Evolutionary conservation across 1,139 yeast genomes (phyloP).

Genomic region (Yamadazyma epiphylla): DNA sequence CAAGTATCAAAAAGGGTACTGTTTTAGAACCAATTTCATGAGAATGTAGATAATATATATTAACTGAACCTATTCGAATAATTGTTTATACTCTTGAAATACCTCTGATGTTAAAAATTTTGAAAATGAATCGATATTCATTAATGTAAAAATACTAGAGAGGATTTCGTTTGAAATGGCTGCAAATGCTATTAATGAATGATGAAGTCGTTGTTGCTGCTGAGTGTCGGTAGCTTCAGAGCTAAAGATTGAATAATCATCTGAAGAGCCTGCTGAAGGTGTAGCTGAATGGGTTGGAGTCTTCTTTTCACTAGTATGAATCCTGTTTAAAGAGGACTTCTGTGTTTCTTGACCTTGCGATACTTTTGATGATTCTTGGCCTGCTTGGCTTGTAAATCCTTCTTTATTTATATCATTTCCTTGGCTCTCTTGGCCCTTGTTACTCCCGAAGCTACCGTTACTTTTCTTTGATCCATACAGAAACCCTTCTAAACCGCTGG

Average conservation of each 20-base stretch:
- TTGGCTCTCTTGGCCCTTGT: too few species aligned
- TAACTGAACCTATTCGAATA: too few species aligned
- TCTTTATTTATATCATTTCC: too few species aligned
- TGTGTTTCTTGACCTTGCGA: background rate
- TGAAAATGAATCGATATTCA: constrained; percentile 73
- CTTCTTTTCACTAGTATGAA: too few species aligned
- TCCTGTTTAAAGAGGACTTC: too few species aligned
- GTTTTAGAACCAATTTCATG: constrained; percentile 66
- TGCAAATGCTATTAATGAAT: constrained; percentile 47
- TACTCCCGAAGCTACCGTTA: too few species aligned
- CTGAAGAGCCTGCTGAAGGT: background rate
- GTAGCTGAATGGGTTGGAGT: background rate
- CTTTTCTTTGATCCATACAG: too few species aligned
- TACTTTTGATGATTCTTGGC: background rate
- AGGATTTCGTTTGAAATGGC: constrained; percentile 31
- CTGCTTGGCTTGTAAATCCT: background rate
- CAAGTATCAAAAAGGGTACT: constrained; percentile 94
- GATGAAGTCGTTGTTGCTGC: constrained; percentile 31
- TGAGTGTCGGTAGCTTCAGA: background rate
- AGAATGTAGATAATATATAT: too few species aligned
- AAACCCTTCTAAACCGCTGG: too few species aligned
- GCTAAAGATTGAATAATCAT: background rate
- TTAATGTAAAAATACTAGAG: constrained; percentile 44
- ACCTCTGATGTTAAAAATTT: constrained; percentile 49
- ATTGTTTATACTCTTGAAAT: constrained; percentile 8